phyloP scores from a whole-genome alignment of 2,329 filamentous ascomycete genomes.

The Fusarium musae region DNA sequence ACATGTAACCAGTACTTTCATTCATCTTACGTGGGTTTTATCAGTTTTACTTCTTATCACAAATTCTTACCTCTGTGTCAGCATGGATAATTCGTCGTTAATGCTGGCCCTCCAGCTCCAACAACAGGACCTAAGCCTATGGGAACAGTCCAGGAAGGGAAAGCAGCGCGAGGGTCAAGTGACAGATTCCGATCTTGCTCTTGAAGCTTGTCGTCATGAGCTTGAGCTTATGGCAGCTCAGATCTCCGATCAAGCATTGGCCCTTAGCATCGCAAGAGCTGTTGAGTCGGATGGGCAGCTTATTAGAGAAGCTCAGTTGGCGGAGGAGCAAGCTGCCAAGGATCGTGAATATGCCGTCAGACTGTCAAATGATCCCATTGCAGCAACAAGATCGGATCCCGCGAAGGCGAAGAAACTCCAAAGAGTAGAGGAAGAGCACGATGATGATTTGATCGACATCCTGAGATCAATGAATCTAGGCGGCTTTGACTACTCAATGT shows the following conservation, averaged over 20 bases:
- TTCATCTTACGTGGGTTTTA: no score
- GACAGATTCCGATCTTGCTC: constrained; percentile 2
- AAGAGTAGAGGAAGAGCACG: background rate
- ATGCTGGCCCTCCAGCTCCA: constrained; percentile 22
- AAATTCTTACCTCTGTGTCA: no score
- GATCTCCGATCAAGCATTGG: background rate
- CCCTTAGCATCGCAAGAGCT: constrained; percentile 18
- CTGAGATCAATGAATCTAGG: background rate
- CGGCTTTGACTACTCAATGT: fast-evolving
- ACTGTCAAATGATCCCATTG: no score
- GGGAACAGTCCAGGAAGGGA: constrained; percentile 2
- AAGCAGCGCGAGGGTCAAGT: constrained; percentile 13
- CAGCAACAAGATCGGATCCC: no score
- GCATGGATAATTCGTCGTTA: background rate
- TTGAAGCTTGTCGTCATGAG: background rate
- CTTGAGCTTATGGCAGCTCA: background rate
- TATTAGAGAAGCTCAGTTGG: background rate
- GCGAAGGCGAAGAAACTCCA: no score
- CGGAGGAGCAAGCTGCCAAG: background rate
- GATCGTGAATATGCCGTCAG: constrained; percentile 2
- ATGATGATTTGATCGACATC: background rate
- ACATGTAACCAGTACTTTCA: no score
- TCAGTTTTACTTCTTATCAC: fast-evolving
- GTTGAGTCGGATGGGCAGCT: background rate
- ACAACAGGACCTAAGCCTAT: background rate